These are phyloP conservation scores for Epichloe amarillans DNA, from an alignment of 2,329 filamentous ascomycete genomes.

Conservation along the genomic window DNA sequence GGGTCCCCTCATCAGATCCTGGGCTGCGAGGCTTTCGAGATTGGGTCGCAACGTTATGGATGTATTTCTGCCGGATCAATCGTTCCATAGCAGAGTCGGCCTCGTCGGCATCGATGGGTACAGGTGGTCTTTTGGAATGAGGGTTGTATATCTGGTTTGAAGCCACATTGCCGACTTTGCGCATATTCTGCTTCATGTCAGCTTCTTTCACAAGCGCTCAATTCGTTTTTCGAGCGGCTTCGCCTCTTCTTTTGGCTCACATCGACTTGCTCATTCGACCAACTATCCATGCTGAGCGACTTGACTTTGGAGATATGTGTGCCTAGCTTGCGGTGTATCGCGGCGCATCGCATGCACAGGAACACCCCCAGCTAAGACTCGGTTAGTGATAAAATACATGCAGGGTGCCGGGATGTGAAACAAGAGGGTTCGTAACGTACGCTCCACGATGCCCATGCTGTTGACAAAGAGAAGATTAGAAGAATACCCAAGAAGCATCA, in stretches of 20 bases:
- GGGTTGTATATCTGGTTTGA: slow-evolving; percentile 90
- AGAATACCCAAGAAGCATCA: not conserved
- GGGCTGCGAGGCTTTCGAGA: slow-evolving; percentile 29
- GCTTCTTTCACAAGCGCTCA: not conserved
- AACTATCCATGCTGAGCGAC: slow-evolving; percentile 95
- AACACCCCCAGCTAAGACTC: slow-evolving; percentile 73
- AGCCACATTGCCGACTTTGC: slow-evolving; percentile 69
- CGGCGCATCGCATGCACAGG: slow-evolving; percentile 92
- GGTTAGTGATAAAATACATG: slow-evolving; percentile 2
- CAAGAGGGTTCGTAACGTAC: slow-evolving; percentile 31
- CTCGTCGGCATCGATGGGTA: slow-evolving; percentile 85
- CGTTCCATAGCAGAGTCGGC: slow-evolving; percentile 89
- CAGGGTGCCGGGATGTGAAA: not conserved
- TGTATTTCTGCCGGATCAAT: slow-evolving; percentile 91
- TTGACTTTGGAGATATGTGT: slow-evolving; percentile 99
- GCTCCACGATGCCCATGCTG: slow-evolving; percentile 95
- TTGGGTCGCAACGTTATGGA: slow-evolving; percentile 36
- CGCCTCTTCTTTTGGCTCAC: slow-evolving; percentile 34
- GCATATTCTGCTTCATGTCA: slow-evolving; percentile 63
- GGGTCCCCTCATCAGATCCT: slow-evolving; percentile 43
- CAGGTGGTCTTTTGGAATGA: slow-evolving; percentile 64
- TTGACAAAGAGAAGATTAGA: slow-evolving; percentile 16
- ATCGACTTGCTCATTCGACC: slow-evolving; percentile 92
- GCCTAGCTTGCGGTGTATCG: slow-evolving; percentile 88
- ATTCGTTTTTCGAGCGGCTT: not conserved